Percentiles rank a stretch among this genome's conserved stretches.
Conservation (phyloP, 805 yeast genomes). For the Ogataea henricii region DNA sequence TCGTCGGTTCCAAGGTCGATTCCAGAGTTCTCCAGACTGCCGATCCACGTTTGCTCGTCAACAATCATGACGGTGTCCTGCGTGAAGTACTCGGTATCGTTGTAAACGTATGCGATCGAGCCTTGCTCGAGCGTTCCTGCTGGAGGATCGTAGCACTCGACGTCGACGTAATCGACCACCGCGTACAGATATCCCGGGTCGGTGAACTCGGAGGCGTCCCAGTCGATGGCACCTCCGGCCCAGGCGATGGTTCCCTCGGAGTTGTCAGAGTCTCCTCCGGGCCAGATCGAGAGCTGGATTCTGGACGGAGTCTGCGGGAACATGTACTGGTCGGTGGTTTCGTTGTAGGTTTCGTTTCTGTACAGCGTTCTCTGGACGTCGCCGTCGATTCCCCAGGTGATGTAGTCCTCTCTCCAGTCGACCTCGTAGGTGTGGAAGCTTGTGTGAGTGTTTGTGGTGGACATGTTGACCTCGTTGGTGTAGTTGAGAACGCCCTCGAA, state of each 20-base stretch:
- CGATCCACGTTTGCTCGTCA: slow-evolving; percentile 61
- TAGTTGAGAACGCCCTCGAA: slow-evolving; percentile 73
- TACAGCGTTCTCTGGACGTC: slow-evolving; percentile 61
- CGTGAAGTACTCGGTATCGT: slow-evolving; percentile 48
- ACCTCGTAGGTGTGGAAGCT: slow-evolving; percentile 74
- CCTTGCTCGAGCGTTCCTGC: slow-evolving; percentile 47
- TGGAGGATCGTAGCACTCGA: slow-evolving; percentile 78
- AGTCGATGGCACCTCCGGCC: slow-evolving; percentile 87
- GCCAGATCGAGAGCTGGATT: slow-evolving; percentile 76
- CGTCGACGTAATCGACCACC: slow-evolving; percentile 55
- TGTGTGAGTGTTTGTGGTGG: slow-evolving; percentile 56
- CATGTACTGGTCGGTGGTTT: slow-evolving; percentile 54
- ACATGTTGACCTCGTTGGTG: slow-evolving; percentile 51
- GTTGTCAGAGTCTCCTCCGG: slow-evolving; percentile 62
- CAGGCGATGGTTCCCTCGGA: slow-evolving; percentile 69
- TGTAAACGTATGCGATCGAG: slow-evolving; percentile 54
- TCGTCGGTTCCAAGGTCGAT: slow-evolving; percentile 50
- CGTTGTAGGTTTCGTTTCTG: slow-evolving; percentile 61
- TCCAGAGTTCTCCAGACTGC: slow-evolving; percentile 65
- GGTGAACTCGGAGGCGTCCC: slow-evolving; percentile 74
- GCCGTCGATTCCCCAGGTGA: slow-evolving; percentile 78
- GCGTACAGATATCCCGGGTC: slow-evolving; percentile 83
- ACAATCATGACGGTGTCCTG: slow-evolving; percentile 59
- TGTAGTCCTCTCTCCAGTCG: slow-evolving; percentile 77
- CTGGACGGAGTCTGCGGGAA: slow-evolving; percentile 78